Conservation (phyloP, 768 basidiomycete species). For the Harrya chromipes region DNA sequence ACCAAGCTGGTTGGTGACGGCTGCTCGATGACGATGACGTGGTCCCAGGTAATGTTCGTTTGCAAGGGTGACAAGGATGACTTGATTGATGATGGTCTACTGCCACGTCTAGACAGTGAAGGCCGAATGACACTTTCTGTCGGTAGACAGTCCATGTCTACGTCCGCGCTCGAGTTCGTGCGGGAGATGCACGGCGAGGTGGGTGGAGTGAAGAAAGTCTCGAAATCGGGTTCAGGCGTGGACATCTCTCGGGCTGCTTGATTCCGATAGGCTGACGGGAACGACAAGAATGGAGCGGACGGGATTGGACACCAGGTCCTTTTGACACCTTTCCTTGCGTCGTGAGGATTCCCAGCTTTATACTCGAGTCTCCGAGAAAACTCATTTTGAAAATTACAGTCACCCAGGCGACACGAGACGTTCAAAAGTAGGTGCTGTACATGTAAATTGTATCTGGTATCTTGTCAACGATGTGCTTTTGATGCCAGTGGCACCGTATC, state of each 20-base stretch:
- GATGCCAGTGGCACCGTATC: conserved; percentile 22
- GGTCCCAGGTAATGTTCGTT: conserved; percentile 34
- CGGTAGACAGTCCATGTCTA: conserved; percentile 10
- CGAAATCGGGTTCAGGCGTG: conserved; percentile 32
- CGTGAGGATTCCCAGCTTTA: conserved; percentile 16
- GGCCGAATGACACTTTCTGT: conserved; percentile 29
- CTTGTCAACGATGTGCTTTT: conserved; percentile 10
- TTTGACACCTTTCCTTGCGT: conserved; percentile 1
- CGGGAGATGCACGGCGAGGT: conserved; percentile 35
- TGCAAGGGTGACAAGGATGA: conserved; percentile 28
- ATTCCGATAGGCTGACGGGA: conserved; percentile 9
- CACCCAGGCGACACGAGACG: conserved; percentile 27
- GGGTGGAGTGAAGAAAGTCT: conserved; percentile 45
- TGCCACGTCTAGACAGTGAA: conserved; percentile 37
- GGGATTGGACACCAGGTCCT: conserved; percentile 3
- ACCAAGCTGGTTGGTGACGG: conserved; percentile 21
- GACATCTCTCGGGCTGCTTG: conserved; percentile 24
- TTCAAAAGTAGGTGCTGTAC: conserved; percentile 11
- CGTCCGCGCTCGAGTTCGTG: conserved; percentile 13
- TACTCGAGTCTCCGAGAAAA: conserved; percentile 12
- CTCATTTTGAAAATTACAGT: conserved; percentile 14
- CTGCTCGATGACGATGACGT: conserved; percentile 36
- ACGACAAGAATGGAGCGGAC: conserved; percentile 10
- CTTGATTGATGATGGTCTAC: conserved; percentile 31
- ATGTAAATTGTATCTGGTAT: conserved; percentile 11